phyloP scores from a whole-genome alignment of 352 stramenopile genomes.

The Globisporangium alternatum region DNA sequence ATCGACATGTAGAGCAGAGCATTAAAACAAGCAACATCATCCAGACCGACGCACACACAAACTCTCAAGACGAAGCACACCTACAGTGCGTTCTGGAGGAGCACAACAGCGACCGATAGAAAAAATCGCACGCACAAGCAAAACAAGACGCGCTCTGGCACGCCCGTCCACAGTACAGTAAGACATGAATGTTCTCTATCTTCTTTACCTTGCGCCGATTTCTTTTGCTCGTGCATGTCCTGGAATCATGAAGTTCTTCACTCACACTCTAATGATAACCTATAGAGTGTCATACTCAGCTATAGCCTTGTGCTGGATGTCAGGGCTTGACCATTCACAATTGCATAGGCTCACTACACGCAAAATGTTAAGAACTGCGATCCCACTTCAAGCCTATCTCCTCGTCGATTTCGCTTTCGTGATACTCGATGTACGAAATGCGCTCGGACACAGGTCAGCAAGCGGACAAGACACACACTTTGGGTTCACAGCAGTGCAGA shows the following conservation, averaged over 20 bases:
- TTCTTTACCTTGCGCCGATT: neutral
- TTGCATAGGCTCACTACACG: neutral
- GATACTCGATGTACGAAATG: slow-evolving; percentile 12
- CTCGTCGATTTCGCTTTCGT: slow-evolving; percentile 21
- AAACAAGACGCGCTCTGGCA: neutral
- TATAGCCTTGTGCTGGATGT: no score
- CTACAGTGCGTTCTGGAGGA: neutral
- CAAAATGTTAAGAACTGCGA: neutral
- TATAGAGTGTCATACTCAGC: no score
- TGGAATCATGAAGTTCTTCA: neutral
- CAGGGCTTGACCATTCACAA: no score
- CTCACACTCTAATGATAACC: no score
- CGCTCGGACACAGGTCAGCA: slow-evolving; percentile 49
- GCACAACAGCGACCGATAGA: neutral
- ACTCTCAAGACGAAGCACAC: neutral
- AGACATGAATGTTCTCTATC: slow-evolving; percentile 5
- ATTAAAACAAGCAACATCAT: neutral
- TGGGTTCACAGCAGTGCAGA: slow-evolving; percentile 53
- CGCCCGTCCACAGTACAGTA: neutral
- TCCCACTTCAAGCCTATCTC: neutral
- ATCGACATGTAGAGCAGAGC: neutral
- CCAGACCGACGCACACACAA: neutral
- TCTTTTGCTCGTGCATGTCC: neutral
- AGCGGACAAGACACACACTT: slow-evolving; percentile 59
- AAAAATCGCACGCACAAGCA: neutral